Evolutionary conservation across 2,329 filamentous ascomycete species (phyloP).

Genomic region (Fusarium begoniae): DNA sequence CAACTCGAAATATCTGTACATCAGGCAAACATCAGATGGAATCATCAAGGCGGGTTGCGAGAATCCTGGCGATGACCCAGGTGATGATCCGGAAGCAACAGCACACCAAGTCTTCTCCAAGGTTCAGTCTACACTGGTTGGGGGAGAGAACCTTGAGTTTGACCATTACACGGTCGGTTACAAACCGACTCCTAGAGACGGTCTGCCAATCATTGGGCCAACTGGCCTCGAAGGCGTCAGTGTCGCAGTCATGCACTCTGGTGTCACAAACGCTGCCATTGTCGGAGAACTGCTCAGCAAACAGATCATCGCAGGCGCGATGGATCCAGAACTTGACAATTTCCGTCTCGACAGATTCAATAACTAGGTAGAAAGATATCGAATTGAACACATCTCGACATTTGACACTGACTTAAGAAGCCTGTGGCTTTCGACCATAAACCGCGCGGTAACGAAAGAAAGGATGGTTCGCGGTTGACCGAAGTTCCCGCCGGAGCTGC

Average conservation of each 20-base stretch:
- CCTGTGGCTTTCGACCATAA: background rate
- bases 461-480: background rate
- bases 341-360: background rate
- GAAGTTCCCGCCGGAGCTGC: background rate
- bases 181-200: constrained; percentile 16
- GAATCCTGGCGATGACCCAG: constrained; percentile 22
- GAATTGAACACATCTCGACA: rapidly evolving
- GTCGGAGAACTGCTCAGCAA: constrained; percentile 25
- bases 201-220: constrained; percentile 23
- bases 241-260: constrained; percentile 31
- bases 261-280: constrained; percentile 27
- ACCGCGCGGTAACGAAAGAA: background rate
- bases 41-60: constrained; percentile 18
- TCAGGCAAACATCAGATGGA: constrained; percentile 22
- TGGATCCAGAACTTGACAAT: background rate
- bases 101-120: constrained; percentile 5
- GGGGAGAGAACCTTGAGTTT: background rate
- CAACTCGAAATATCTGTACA: constrained; percentile 19
- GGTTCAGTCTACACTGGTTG: background rate
- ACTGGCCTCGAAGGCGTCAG: constrained; percentile 12
- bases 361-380: rapidly evolving
- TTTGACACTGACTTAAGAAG: background rate
- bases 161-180: constrained; percentile 16
- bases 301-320: background rate
- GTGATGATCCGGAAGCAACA: constrained; percentile 10